Evolutionary conservation across 164 flowering plant genomes (phyloP).

Genomic region (Amborella trichopoda): DNA sequence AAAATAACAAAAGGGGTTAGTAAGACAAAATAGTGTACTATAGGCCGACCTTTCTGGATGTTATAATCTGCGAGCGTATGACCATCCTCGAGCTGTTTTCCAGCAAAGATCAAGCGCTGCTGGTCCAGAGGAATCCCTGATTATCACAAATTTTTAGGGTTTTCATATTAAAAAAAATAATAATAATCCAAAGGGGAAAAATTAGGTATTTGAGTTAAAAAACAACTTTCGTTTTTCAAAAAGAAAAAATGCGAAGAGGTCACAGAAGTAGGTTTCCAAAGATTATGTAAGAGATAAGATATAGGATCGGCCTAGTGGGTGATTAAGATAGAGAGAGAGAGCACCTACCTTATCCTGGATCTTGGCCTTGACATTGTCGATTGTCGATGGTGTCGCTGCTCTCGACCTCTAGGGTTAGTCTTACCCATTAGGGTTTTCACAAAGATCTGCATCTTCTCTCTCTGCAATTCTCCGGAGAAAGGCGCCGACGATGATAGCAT

Average conservation of each 20-base stretch:
- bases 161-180: not conserved
- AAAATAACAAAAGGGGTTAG: too few species aligned
- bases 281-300: too few species aligned
- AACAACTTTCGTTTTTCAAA: too few species aligned
- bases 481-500: too few species aligned
- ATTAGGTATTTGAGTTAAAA: too few species aligned
- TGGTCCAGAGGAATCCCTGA: conserved; percentile 56
- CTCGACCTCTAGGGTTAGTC: conserved; percentile 58
- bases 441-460: conserved; percentile 58
- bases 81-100: conserved; percentile 57
- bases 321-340: not conserved
- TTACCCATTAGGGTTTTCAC: conserved; percentile 72
- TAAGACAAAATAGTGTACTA: too few species aligned
- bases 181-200: not conserved
- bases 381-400: conserved; percentile 16
- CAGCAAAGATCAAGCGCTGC: too few species aligned
- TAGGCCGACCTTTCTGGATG: conserved; percentile 33
- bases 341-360: conserved; percentile 52
- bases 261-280: too few species aligned
- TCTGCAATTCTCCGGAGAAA: too few species aligned
- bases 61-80: conserved; percentile 43
- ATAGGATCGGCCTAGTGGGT: not conserved
- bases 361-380: too few species aligned
- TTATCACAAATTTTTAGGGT: conserved; percentile 2
- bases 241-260: too few species aligned